Conservation (phyloP, 331 rosid genomes). For the Quercus phellos region DNA sequence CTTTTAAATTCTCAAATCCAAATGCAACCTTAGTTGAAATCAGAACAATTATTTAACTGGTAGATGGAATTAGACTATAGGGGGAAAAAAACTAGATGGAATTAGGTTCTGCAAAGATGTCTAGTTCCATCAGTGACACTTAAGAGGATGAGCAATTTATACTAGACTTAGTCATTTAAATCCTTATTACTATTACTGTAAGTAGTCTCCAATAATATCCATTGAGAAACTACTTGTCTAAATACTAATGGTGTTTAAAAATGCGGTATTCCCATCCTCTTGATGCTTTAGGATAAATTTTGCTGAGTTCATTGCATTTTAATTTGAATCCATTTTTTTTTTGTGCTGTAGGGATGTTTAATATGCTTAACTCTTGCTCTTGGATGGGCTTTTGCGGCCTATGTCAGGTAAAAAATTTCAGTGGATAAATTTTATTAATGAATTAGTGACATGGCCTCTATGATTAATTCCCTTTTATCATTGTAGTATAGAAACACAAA, state of each 20-base stretch:
- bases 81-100: neutral
- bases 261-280: neutral
- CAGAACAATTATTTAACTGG: neutral
- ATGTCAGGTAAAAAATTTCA: slow-evolving; percentile 55
- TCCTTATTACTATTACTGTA: neutral
- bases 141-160: neutral
- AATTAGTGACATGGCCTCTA: neutral
- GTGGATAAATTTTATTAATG: neutral
- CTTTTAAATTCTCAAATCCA: no score
- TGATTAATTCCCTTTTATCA: neutral
- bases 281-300: neutral
- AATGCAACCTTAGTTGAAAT: neutral
- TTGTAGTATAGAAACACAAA: neutral
- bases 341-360: slow-evolving; percentile 63
- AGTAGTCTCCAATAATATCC: neutral
- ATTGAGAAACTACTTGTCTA: neutral
- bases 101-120: neutral
- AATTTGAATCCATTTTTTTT: neutral
- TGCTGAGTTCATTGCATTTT: neutral
- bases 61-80: neutral
- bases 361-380: slow-evolving; percentile 68
- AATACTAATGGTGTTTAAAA: neutral
- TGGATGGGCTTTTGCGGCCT: slow-evolving; percentile 81
- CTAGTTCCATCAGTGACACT: neutral
- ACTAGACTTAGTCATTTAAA: neutral